phyloP scores from a whole-genome alignment of 1,284 basidiomycete species.

The Trametes polyzona region DNA sequence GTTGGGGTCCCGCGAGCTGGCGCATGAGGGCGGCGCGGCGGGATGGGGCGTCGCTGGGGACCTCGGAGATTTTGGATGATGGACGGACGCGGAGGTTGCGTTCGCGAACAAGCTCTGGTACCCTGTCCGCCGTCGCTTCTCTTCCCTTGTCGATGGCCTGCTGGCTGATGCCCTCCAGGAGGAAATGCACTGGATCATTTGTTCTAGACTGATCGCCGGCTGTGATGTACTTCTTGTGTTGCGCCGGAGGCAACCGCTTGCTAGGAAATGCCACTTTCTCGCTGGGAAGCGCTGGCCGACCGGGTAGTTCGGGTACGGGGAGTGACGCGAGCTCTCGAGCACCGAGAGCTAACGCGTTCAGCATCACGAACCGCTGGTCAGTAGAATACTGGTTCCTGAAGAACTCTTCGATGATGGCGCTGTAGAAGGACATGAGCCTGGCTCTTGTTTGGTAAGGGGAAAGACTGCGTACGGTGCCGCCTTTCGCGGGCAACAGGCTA shows the following conservation, averaged over 20 bases:
- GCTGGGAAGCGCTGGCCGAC: constrained; percentile 36
- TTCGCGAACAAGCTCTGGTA: constrained; percentile 69
- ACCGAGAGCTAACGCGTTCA: constrained; percentile 85
- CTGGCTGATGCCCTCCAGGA: constrained; percentile 63
- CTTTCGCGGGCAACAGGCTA: constrained; percentile 76
- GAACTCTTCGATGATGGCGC: constrained; percentile 88
- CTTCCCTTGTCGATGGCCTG: constrained; percentile 60
- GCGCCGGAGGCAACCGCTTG: constrained; percentile 70
- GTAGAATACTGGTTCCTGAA: constrained; percentile 92
- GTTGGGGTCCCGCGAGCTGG: constrained; percentile 19
- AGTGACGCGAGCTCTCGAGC: constrained; percentile 85
- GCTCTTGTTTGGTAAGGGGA: not conserved
- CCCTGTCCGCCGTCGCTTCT: constrained; percentile 52
- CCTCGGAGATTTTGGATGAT: constrained; percentile 50
- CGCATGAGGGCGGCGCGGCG: constrained; percentile 24
- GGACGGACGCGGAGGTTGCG: constrained; percentile 72
- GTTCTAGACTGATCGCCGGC: constrained; percentile 37
- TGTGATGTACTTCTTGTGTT: constrained; percentile 72
- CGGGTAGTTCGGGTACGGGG: constrained; percentile 48
- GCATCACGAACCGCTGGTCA: constrained; percentile 81
- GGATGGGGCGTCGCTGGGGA: constrained; percentile 27
- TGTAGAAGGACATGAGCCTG: constrained; percentile 35
- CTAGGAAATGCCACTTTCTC: constrained; percentile 69
- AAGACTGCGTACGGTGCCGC: constrained; percentile 73
- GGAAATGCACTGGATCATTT: constrained; percentile 46